Evolutionary conservation across 768 basidiomycete genomes (phyloP).

Genomic region (Rhodotorula toruloides): DNA sequence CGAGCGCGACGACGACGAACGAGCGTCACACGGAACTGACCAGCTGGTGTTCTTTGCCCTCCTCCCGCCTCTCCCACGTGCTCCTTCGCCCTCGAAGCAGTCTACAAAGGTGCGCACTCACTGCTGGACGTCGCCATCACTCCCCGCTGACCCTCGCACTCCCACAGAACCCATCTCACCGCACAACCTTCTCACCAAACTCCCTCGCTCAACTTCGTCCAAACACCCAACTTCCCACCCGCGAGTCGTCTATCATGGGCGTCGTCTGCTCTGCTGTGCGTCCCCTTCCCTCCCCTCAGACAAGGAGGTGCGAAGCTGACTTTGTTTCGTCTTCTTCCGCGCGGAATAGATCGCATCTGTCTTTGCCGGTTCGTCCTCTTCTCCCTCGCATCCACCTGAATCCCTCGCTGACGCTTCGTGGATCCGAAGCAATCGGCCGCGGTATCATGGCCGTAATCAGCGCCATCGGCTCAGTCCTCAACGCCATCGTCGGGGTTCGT

Average conservation of each 20-base stretch:
- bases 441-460: constrained; percentile 10
- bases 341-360: constrained; percentile 5
- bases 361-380: neutral
- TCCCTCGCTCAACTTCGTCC: neutral
- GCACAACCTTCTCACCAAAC: neutral
- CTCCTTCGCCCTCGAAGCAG: no score
- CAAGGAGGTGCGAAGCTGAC: neutral
- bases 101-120: no score
- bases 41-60: no score
- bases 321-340: no score
- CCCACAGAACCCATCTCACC: no score
- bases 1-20: no score
- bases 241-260: neutral
- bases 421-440: constrained; percentile 1
- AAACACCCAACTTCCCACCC: neutral
- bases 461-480: constrained; percentile 3
- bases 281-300: no score
- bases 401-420: neutral
- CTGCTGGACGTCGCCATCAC: no score
- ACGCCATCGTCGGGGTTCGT: constrained; percentile 10
- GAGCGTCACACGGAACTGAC: no score
- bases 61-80: no score
- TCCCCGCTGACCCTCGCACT: no score
- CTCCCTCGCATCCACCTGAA: no score
- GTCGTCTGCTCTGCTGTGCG: constrained; percentile 20